Evolutionary conservation across 2,329 filamentous ascomycete species (phyloP), one percentile per base, ranked within the genome.

Genomic region (Gnomoniopsis sp.): DNA sequence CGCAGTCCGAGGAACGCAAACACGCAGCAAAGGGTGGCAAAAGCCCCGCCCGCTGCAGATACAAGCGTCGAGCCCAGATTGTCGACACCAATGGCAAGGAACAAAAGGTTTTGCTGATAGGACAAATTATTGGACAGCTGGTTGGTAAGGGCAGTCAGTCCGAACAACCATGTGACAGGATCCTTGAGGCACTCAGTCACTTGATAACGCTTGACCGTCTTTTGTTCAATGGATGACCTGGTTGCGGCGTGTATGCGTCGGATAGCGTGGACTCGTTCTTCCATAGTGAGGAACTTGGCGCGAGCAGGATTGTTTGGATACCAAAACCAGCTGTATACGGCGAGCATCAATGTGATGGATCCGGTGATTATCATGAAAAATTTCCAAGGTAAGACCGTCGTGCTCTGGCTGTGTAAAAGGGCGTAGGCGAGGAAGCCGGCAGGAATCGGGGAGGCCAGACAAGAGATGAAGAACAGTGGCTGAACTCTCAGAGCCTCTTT

Each of bases 401-500:
- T 17, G 15, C 67, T 68, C 6, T 70, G 64, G 41, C 64, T 72
- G 59, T 69, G 77, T 2, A 77, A 68, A 0, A 77, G 67, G 1
- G 74, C 75, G 54, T 77, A 77, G 0, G 74, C 71, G 3, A 77
- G 66, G 23, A 77, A 71, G 0, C 72, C 74, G 0, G 73, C 71
- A 2, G 68, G 67, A 21, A 77, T 71, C 11, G 75, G 74, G 0
- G 75, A 71, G 0, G 65, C 65, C 17, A 66, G 65, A 22, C 70
- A 66, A 7, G 68, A 68, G 11, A 67, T 69, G 71, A 70, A 74
- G 43, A 74, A 68, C 12, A 74, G 65, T 2, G 68, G 69, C 55
- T 73, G 71, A 3, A 74, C 54, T 23, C 68, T 68, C 0, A 68
- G 67, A 12, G 71, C 70, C 50, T 74, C 71, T n/a, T 68, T 62